A percentile compares a stretch with the other conserved stretches of the same genome.
Conservation (phyloP, 2,329 filamentous ascomycete species). For the Arthroderma uncinatum region DNA sequence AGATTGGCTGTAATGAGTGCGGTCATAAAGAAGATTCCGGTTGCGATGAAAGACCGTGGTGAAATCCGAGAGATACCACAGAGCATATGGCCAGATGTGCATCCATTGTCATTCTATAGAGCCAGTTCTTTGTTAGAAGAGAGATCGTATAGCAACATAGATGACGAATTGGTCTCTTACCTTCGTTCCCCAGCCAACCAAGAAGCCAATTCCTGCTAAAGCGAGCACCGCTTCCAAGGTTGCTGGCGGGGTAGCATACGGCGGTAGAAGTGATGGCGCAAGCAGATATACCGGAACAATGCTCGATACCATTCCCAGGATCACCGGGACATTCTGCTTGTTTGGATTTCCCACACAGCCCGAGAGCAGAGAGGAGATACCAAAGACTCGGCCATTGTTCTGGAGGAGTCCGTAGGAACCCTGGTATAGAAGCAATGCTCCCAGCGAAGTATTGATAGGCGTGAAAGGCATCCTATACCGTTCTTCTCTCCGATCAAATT, state of each 20-base stretch:
- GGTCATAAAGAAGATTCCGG: slow-evolving; percentile 34
- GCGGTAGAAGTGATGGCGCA: slow-evolving; percentile 36
- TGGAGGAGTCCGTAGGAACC: slow-evolving; percentile 40
- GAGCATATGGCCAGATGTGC: slow-evolving; percentile 47
- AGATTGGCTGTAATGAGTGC: slow-evolving; percentile 36
- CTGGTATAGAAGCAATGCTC: slow-evolving; percentile 42
- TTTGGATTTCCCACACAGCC: slow-evolving; percentile 32
- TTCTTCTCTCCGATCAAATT: slow-evolving; percentile 17
- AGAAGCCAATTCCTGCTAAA: slow-evolving; percentile 33
- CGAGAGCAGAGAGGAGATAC: slow-evolving; percentile 40
- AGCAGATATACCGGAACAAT: slow-evolving; percentile 32
- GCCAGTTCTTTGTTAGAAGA: slow-evolving; percentile 2
- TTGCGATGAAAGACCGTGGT: slow-evolving; percentile 40
- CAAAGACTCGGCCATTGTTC: slow-evolving; percentile 43
- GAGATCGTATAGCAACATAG: background rate
- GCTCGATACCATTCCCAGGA: slow-evolving; percentile 38
- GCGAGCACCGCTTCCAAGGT: slow-evolving; percentile 27
- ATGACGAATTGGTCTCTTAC: slow-evolving; percentile 22
- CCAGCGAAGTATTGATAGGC: slow-evolving; percentile 41
- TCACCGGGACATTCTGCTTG: slow-evolving; percentile 34
- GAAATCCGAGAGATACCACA: slow-evolving; percentile 42
- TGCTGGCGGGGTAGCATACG: slow-evolving; percentile 29
- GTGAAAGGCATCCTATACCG: slow-evolving; percentile 30
- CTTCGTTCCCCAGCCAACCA: slow-evolving; percentile 45
- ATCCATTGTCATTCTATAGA: slow-evolving; percentile 37